These are phyloP conservation scores for Rubia occidens DNA, from an alignment of 305 asterid species.

Conservation along the genomic window DNA sequence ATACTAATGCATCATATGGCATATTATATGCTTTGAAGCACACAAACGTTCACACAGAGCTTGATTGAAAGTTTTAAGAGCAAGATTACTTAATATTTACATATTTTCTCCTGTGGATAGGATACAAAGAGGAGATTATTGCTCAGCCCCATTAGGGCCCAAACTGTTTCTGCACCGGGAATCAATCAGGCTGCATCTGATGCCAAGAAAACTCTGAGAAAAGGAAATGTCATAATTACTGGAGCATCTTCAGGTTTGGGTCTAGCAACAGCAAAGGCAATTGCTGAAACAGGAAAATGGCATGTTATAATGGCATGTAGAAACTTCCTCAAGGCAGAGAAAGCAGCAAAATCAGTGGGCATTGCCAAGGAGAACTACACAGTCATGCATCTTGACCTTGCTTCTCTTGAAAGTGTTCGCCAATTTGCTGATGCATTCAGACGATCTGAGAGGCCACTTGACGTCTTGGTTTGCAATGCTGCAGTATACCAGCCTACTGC, in stretches of 20 bases:
- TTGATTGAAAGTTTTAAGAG: background rate
- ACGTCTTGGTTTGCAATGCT: slow-evolving; percentile 87
- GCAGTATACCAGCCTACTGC: slow-evolving; percentile 89
- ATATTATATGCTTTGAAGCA: background rate
- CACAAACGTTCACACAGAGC: background rate
- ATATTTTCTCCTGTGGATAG: slow-evolving; percentile 7
- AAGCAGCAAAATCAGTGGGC: slow-evolving; percentile 73
- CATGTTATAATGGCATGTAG: slow-evolving; percentile 91
- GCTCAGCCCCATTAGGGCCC: slow-evolving; percentile 16
- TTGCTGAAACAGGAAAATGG: slow-evolving; percentile 86
- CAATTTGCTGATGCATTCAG: slow-evolving; percentile 67
- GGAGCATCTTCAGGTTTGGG: slow-evolving; percentile 96
- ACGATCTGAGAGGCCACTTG: slow-evolving; percentile 56
- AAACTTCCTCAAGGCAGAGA: slow-evolving; percentile 77
- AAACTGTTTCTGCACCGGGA: slow-evolving; percentile 42
- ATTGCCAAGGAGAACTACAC: slow-evolving; percentile 72
- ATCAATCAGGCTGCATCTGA: slow-evolving; percentile 36
- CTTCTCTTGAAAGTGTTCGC: slow-evolving; percentile 81
- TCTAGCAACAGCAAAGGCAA: slow-evolving; percentile 76
- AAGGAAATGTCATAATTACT: slow-evolving; percentile 63
- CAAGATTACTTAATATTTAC: background rate
- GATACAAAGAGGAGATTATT: slow-evolving; percentile 17
- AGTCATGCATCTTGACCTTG: slow-evolving; percentile 80
- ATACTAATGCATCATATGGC: background rate
- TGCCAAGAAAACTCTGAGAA: slow-evolving; percentile 65